phyloP scores from a whole-genome alignment of 1,284 basidiomycete genomes.

The Fomitiporia mediterranea region DNA sequence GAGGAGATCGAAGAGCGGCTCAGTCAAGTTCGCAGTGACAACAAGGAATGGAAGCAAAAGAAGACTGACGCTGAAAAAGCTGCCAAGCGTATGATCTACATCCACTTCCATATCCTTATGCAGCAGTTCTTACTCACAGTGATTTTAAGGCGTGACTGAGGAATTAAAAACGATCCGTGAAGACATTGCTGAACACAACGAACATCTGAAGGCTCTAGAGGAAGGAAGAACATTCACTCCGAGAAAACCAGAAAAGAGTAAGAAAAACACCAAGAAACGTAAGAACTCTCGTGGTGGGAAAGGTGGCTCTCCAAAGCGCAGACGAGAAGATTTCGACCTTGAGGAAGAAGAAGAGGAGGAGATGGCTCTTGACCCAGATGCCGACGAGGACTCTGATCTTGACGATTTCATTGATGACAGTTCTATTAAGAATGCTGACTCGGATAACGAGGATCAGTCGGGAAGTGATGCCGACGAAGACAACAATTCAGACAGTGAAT shows the following conservation, averaged over 20 bases:
- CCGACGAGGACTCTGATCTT: conserved; percentile 28
- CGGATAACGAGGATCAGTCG: conserved; percentile 25
- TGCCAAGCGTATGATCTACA: conserved; percentile 39
- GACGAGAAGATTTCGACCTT: conserved; percentile 25
- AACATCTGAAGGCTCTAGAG: conserved; percentile 44
- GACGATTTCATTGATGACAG: conserved; percentile 25
- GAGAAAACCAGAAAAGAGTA: conserved; percentile 30
- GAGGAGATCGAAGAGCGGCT: conserved; percentile 46
- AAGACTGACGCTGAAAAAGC: conserved; percentile 38
- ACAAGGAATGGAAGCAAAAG: conserved; percentile 37
- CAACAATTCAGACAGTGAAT: conserved; percentile 26
- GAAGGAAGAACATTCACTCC: conserved; percentile 42
- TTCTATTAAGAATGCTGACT: conserved; percentile 21
- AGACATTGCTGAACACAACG: conserved; percentile 38
- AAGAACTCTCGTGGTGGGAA: conserved; percentile 41
- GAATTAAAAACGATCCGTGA: conserved; percentile 40
- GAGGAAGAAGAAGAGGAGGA: conserved; percentile 27
- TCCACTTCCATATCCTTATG: conserved; percentile 1
- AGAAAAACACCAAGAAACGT: conserved; percentile 40
- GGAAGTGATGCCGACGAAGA: conserved; percentile 28
- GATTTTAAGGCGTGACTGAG: conserved; percentile 35
- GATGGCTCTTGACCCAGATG: conserved; percentile 19
- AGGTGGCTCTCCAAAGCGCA: conserved; percentile 41
- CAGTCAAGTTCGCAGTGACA: conserved; percentile 34
- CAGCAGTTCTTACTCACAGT: conserved; percentile 15